These are phyloP conservation scores for Apophysomyces variabilis DNA, from an alignment of 371 early-diverging fungal species.

Conservation along the genomic window DNA sequence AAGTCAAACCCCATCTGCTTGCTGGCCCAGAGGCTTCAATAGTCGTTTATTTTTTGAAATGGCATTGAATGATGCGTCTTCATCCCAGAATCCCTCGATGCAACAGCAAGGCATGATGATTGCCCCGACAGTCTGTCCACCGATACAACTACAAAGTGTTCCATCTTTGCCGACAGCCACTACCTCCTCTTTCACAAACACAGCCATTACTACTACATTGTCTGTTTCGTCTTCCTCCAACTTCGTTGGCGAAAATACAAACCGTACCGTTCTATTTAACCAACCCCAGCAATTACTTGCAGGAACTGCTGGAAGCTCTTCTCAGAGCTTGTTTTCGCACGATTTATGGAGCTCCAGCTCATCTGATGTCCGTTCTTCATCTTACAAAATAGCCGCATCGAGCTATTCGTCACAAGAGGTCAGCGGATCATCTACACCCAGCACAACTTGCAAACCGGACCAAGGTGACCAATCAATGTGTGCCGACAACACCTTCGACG, in stretches of 20 bases:
- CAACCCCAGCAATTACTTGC: background rate
- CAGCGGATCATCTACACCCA: background rate
- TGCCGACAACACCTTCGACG: constrained; percentile 7
- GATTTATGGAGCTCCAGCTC: background rate
- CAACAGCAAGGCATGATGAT: background rate
- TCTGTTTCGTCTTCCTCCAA: background rate
- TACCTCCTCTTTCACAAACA: too few species aligned
- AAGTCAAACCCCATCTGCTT: too few species aligned
- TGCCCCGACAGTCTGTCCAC: background rate
- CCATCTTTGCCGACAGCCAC: too few species aligned
- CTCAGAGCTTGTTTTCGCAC: constrained; percentile 1
- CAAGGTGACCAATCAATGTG: background rate
- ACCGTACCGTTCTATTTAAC: background rate
- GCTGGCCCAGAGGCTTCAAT: background rate
- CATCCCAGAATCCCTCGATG: background rate
- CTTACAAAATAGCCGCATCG: background rate
- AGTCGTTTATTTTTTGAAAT: background rate
- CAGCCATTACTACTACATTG: background rate
- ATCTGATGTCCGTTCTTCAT: background rate
- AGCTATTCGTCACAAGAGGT: background rate
- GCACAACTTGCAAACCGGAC: background rate
- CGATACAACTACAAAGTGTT: too few species aligned
- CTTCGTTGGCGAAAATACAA: too few species aligned
- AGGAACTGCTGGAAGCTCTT: background rate
- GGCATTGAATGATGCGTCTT: too few species aligned